Evolutionary conservation across 805 yeast species (phyloP), one percentile per base, ranked within the genome.

Genomic region (Candida nemodendra): DNA sequence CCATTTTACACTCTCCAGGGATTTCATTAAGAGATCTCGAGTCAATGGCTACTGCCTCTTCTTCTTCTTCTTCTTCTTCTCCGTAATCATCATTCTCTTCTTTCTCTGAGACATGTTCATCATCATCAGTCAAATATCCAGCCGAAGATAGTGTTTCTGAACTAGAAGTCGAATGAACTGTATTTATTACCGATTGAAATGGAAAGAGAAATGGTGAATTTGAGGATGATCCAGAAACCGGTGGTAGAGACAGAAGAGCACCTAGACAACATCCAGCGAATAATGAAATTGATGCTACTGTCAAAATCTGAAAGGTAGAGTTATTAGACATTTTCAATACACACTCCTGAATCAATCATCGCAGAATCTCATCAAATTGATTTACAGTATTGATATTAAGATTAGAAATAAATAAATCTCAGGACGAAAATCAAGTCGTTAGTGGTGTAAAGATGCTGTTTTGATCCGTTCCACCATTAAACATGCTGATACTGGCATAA

Each of bases 1-100:
- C 89, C 96, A 91, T 84, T 53, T 84, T 68, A 9, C 83, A 86
- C 57, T 84, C 93, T 1, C 93, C 95, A 1, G 84, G 84, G 2
- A 84, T 64, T 13, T 74, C 79, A 50, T 83, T 83, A 46, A 85
- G 62, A 1, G 75, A 62, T 0, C 67, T 61, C 0, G 88, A 80
- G 47, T 84, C 76, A 32, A 83, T 69, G 36, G 78, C 84, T 21
- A 73, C 57, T 18, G 64, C 69, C 4, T 61, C 61, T 15, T 68
- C 73, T 4, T 64, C 66, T 1, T 61, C 62, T 3, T 59, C 62
- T 4, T 59, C 62, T 9, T 58, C 62, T 3, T 51, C 62, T 16
- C 45, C 52, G 4, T 55, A 62, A 8, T 54, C 61, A 5, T 54
- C 59, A 3, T 53, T 57, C 11, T 37, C 44, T 4, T 28, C 34